Evolutionary conservation across 176 grass and related monocot genomes (phyloP).

Genomic region (Alopecurus myosuroides): DNA sequence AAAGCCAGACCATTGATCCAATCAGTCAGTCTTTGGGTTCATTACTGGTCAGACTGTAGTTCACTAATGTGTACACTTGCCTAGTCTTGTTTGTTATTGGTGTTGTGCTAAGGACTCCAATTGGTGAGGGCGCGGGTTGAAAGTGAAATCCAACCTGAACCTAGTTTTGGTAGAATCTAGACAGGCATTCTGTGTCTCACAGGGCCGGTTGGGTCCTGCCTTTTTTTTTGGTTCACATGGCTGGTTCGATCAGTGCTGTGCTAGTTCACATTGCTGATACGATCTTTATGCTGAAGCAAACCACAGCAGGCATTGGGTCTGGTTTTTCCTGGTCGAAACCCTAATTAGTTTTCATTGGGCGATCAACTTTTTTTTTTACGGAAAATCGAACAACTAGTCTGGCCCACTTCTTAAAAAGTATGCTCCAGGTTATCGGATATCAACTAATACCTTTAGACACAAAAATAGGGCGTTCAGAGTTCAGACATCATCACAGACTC

Average conservation of each 20-base stretch:
- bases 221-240: background rate
- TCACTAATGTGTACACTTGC: background rate
- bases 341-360: background rate
- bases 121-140: background rate
- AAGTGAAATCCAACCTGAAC: background rate
- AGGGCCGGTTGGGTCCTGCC: background rate
- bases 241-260: background rate
- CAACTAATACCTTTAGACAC: background rate
- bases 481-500: background rate
- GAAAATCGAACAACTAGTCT: background rate
- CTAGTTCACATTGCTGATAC: background rate
- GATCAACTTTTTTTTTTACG: too few species aligned
- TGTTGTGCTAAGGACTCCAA: background rate
- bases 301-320: background rate
- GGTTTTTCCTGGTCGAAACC: background rate
- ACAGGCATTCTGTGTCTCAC: background rate
- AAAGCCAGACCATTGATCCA: background rate
- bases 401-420: background rate
- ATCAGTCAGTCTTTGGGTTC: background rate
- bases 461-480: background rate
- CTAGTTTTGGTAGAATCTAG: background rate
- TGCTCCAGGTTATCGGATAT: background rate
- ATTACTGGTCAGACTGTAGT: background rate
- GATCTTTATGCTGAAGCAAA: background rate
- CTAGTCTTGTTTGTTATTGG: background rate